A percentile compares a stretch with the other conserved stretches of the same genome.
Conservation (phyloP, 2,329 filamentous ascomycete species). For the Diplodia scrobiculata region DNA sequence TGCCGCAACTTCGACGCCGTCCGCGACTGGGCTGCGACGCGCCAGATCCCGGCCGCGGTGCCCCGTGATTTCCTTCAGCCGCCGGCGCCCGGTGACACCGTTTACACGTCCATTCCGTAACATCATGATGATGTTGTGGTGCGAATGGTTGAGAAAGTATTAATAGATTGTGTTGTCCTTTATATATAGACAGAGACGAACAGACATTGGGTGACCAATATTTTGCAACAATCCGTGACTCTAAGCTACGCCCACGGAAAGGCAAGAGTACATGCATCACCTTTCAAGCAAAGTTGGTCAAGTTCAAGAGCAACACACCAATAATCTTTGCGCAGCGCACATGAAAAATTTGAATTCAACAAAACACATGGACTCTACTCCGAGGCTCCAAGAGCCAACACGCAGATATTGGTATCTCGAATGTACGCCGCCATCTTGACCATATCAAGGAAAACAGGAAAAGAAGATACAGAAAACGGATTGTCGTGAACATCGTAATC, state of each 20-base stretch:
- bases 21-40: conserved; percentile 56
- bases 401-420: neutral
- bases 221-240: too few species aligned
- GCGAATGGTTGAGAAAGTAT: too few species aligned
- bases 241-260: too few species aligned
- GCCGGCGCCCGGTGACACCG: conserved; percentile 41
- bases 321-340: too few species aligned
- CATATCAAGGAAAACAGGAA: neutral
- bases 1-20: conserved; percentile 62
- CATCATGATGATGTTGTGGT: neutral
- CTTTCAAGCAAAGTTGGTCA: too few species aligned
- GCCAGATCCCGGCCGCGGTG: conserved; percentile 53
- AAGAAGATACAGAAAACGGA: neutral
- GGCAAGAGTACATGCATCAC: too few species aligned
- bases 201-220: too few species aligned
- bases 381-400: neutral
- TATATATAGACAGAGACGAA: too few species aligned
- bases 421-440: neutral
- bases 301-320: too few species aligned
- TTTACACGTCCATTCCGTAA: conserved; percentile 39
- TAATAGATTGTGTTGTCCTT: too few species aligned
- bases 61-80: conserved; percentile 50
- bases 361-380: too few species aligned
- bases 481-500: conserved; percentile 1
- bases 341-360: too few species aligned